Evolutionary conservation across 805 yeast genomes (phyloP).

Genomic region (Saturnispora sanitii): DNA sequence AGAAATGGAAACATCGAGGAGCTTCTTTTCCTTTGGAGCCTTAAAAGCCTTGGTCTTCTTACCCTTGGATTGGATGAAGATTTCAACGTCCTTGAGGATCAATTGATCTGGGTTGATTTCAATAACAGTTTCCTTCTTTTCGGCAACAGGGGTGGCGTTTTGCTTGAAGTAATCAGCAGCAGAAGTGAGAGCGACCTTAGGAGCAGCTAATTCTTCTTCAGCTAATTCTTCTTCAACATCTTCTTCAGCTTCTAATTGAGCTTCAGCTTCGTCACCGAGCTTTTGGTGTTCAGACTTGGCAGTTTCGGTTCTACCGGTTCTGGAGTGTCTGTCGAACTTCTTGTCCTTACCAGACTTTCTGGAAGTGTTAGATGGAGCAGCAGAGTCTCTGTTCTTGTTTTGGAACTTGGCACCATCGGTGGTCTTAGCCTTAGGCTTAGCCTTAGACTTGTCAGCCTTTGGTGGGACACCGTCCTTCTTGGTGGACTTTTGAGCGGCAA

Average conservation of each 20-base stretch:
- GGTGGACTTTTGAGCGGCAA: conserved; percentile 73
- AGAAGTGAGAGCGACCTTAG: conserved; percentile 51
- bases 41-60: conserved; percentile 59
- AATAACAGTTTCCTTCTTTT: conserved; percentile 16
- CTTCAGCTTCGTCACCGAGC: conserved; percentile 74
- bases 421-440: conserved; percentile 58
- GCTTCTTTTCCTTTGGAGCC: conserved; percentile 72
- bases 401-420: conserved; percentile 73
- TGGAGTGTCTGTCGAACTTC: conserved; percentile 77
- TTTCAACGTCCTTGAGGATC: conserved; percentile 56
- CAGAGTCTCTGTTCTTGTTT: conserved; percentile 57
- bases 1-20: conserved; percentile 63
- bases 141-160: conserved; percentile 30
- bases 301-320: conserved; percentile 76
- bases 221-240: conserved; percentile 45
- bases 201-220: conserved; percentile 32
- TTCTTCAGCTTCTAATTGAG: conserved; percentile 37
- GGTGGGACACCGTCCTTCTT: conserved; percentile 78
- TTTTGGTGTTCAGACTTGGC: conserved; percentile 75
- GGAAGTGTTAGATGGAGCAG: conserved; percentile 42
- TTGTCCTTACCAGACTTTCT: conserved; percentile 38
- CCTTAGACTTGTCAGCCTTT: conserved; percentile 69
- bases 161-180: conserved; percentile 82
- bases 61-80: conserved; percentile 46
- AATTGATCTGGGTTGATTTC: conserved; percentile 46